phyloP scores from a whole-genome alignment of 2,329 filamentous ascomycete genomes.

The Pyrenophora seminiperda region DNA sequence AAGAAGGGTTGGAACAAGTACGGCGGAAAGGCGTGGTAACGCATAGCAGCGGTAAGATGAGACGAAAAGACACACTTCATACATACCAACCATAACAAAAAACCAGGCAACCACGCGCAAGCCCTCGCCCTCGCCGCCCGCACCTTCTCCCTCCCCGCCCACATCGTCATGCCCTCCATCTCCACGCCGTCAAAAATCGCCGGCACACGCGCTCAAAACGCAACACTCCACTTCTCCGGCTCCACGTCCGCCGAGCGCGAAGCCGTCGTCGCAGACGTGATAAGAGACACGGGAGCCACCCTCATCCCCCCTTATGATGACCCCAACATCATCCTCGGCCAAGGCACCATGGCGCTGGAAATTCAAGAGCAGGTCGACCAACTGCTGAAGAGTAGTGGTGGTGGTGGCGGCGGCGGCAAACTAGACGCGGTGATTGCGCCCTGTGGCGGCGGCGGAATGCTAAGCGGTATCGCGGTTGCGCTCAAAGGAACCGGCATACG shows the following conservation, averaged over 20 bases:
- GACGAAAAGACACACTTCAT: background rate
- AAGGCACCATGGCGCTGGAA: conserved; percentile 88
- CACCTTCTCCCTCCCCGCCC: conserved; percentile 73
- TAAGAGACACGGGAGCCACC: conserved; percentile 72
- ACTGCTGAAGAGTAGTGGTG: conserved; percentile 55
- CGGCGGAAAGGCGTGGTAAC: conserved; percentile 77
- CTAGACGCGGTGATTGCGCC: conserved; percentile 71
- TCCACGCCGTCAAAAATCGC: conserved; percentile 85
- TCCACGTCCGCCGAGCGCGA: conserved; percentile 81
- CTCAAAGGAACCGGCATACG: conserved; percentile 71
- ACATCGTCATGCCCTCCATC: conserved; percentile 93
- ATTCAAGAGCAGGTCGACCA: conserved; percentile 72
- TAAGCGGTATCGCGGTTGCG: conserved; percentile 80
- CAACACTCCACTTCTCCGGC: conserved; percentile 79
- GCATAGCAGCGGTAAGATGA: conserved; percentile 76
- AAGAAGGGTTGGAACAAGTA: conserved; percentile 48
- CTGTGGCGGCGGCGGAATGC: conserved; percentile 85
- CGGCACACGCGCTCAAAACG: conserved; percentile 78
- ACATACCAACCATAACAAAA: background rate
- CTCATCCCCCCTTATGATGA: conserved; percentile 92
- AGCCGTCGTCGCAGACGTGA: conserved; percentile 71
- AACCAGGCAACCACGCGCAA: conserved; percentile 94
- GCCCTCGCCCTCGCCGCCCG: conserved; percentile 84
- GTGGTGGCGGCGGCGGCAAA: no score
- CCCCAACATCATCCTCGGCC: conserved; percentile 86